Percentiles rank a stretch among this genome's conserved stretches.
Evolutionary conservation across 306 rosid species (phyloP).

Genomic region (Prunus salicina): DNA sequence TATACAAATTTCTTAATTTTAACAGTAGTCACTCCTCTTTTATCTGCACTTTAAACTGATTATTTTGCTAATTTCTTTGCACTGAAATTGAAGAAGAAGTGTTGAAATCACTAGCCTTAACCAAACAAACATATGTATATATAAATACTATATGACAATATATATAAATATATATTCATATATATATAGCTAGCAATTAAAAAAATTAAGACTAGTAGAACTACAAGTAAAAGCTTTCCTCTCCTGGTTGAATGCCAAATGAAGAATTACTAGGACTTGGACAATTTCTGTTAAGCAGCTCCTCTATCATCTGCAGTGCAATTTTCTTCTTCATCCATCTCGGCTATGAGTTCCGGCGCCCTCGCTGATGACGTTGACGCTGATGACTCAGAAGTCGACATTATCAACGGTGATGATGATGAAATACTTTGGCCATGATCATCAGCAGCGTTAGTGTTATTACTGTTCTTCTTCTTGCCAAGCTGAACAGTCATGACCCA

Average conservation of each 20-base stretch:
- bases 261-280: conserved; percentile 33
- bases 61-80: too few species aligned
- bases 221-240: conserved; percentile 31
- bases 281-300: conserved; percentile 64
- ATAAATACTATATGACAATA: background rate
- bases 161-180: too few species aligned
- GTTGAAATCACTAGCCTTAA: too few species aligned
- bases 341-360: conserved; percentile 15
- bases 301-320: conserved; percentile 94
- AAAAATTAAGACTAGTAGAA: background rate
- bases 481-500: conserved; percentile 80
- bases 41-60: too few species aligned
- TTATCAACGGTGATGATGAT: background rate
- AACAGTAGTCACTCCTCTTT: too few species aligned
- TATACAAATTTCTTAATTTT: too few species aligned
- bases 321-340: conserved; percentile 59
- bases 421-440: background rate
- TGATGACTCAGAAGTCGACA: background rate
- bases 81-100: too few species aligned
- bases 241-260: conserved; percentile 19
- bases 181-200: background rate
- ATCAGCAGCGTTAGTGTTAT: background rate
- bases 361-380: background rate
- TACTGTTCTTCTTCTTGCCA: conserved; percentile 31
- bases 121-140: too few species aligned